Evolutionary conservation across 164 flowering plant species (phyloP), one percentile per base, ranked within the genome.

Genomic region (Saururus chinensis): DNA sequence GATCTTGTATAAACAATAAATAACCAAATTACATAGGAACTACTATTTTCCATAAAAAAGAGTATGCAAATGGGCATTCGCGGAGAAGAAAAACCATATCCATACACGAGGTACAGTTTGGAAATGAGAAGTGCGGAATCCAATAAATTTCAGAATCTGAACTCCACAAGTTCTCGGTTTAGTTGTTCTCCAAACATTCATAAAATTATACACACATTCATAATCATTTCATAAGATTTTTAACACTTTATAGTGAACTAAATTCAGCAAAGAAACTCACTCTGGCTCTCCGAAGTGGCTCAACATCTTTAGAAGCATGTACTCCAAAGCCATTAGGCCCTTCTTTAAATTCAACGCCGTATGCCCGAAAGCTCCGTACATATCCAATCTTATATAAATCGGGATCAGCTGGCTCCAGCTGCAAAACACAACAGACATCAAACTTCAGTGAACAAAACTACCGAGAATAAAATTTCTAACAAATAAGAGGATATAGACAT

Each of bases 241-340:
- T n/a, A 56, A 2, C 8, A 9, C 35, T 19, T 7, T 45, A 7
- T 6, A 40, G 26, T 7, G 14, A 35, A 11, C 48, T 0, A 35
- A 37, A 40, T 19, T 19, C 14, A 17, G 17, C 14, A 8, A 62
- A 53, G 58, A 13, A 61, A 66, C 80, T 65, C 60, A 92, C 98
- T 81, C 95, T 80, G 25, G 98, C 82, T 41, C 97, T 86, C 16
- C 88, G 86, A 68, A 75, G 86, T 37, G 97, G 95, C 67, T 85
- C 85, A 24, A 93, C 78, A 61, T 93, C 97, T 74, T 78, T 89
- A 58, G 98, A 82, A 57, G 97, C 97, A 80, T 72, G 86, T 6
- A 93, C 95, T 60, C 98, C 97, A 70, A 81, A 93, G n/a, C 98
- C 98, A 75, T 86, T 80, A 11, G 96, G 97, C 3, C 98, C 92